A percentile compares a stretch with the other conserved stretches of the same genome.
Conservation (phyloP, 1,284 basidiomycete genomes). For the Agroathelia rolfsii region DNA sequence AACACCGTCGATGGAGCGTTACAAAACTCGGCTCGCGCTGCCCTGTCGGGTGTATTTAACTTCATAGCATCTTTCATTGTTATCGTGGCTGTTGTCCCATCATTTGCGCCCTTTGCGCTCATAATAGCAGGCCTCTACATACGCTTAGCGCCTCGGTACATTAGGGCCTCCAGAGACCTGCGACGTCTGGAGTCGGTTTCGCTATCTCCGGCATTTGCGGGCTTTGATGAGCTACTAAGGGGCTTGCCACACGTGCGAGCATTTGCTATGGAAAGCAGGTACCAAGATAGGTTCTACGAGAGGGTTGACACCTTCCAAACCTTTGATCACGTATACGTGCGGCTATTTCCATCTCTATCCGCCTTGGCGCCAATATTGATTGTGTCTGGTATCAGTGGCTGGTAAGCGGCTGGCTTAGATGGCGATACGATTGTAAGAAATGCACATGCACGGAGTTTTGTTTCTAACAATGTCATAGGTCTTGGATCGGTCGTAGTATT, state of each 20-base stretch:
- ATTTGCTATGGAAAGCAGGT: slow-evolving; percentile 71
- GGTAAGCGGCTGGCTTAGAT: slow-evolving; percentile 56
- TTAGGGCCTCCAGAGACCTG: slow-evolving; percentile 61
- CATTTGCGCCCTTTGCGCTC: slow-evolving; percentile 60
- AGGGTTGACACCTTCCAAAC: slow-evolving; percentile 72
- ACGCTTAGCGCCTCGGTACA: slow-evolving; percentile 58
- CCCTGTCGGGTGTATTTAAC: slow-evolving; percentile 46
- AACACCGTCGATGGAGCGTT: slow-evolving; percentile 59
- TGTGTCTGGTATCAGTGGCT: slow-evolving; percentile 39
- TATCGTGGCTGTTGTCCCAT: slow-evolving; percentile 56
- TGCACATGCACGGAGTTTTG: background rate
- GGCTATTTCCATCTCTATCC: slow-evolving; percentile 18
- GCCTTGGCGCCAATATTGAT: slow-evolving; percentile 1
- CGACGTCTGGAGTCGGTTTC: slow-evolving; percentile 63
- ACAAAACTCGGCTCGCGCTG: slow-evolving; percentile 45
- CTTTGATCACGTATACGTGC: slow-evolving; percentile 61
- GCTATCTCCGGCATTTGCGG: slow-evolving; percentile 61
- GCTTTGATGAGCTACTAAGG: slow-evolving; percentile 70
- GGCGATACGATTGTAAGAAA: slow-evolving; percentile 60
- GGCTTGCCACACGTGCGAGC: slow-evolving; percentile 75
- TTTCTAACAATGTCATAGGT: slow-evolving; percentile 25
- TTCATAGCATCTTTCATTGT: slow-evolving; percentile 59
- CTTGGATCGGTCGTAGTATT: slow-evolving; percentile 72
- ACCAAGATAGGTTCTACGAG: slow-evolving; percentile 63
- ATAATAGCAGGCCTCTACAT: slow-evolving; percentile 67